A percentile compares a stretch with the other conserved stretches of the same genome.
Conservation (phyloP, 169 alveolate genomes). For the Perkinsus marinus region DNA sequence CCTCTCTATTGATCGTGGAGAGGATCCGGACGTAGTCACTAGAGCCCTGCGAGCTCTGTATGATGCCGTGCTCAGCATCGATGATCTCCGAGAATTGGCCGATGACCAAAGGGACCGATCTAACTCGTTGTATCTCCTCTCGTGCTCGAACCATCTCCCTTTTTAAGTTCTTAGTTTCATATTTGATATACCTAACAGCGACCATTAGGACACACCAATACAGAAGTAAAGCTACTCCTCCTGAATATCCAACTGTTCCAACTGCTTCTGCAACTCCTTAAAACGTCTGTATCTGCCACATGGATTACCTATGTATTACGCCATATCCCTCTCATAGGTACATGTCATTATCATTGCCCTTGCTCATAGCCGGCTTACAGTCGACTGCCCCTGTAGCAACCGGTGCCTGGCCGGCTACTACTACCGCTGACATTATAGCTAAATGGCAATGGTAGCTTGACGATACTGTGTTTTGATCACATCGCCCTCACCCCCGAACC, state of each 20-base stretch:
- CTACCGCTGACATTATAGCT: background rate
- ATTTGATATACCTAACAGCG: conserved; percentile 75
- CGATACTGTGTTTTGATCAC: no score
- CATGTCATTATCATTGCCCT: background rate
- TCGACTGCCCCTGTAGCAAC: background rate
- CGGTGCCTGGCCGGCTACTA: background rate
- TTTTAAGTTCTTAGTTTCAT: conserved; percentile 91
- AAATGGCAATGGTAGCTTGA: background rate
- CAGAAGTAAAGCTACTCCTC: background rate
- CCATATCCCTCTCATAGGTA: background rate
- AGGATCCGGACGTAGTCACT: conserved; percentile 92
- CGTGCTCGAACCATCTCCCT: conserved; percentile 87
- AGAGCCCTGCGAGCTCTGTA: conserved; percentile 82
- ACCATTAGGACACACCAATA: background rate
- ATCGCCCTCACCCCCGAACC: background rate
- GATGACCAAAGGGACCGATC: conserved; percentile 93
- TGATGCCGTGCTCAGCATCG: conserved; percentile 90
- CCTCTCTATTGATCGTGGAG: conserved; percentile 95
- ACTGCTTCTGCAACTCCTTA: background rate
- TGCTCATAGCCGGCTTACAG: background rate
- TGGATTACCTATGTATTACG: background rate
- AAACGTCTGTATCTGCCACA: background rate
- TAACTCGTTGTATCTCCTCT: conserved; percentile 91
- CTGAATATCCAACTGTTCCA: background rate
- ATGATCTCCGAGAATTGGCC: conserved; percentile 96